Base-by-base conservation (phyloP, 441 rosid species). In the Biscutella laevigata region DNA sequence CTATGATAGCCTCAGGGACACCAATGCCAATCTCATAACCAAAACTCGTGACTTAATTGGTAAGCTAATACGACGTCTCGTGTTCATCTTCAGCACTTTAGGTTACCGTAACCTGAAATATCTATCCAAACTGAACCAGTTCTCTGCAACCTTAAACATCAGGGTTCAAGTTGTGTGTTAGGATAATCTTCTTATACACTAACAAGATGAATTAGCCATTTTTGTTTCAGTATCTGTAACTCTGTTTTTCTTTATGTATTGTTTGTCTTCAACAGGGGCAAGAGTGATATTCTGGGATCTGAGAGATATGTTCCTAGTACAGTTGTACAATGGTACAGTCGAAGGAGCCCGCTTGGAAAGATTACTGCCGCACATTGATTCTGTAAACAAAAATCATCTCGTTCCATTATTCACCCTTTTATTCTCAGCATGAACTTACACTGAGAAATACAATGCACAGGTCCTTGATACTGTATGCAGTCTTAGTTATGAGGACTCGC, bases 211-310 rank as follows among this genome's bases (percentile, higher is more conserved):
- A 16, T 24, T 39, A 17, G n/a, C n/a, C n/a, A n/a, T n/a, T n/a
- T n/a, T n/a, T n/a, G n/a, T n/a, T n/a, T n/a, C n/a, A n/a, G n/a
- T n/a, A n/a, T n/a, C n/a, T n/a, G n/a, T n/a, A n/a, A n/a, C n/a
- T 50, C 29, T 33, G 41, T n/a, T 36, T 22, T 51, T 32, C 6
- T 38, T 22, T 8, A 42, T 20, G 36, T 12, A 38, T 39, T 32
- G 57, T 39, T 64, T 4, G 19, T 45, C 17, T 59, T 55, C 41
- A 7, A 33, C 67, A 94, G 99, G 99, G 58, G 77, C 86, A 52
- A 83, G 86, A 72, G 77, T 77, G 42, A 80, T 86, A 40, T 89
- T 86, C 66, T 89, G 96, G 97, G 99, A 94, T 71, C 78, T 94
- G 51, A 80, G 88, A 71, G 91, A 84, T 59, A 68, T 57, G 57